These are phyloP conservation scores for Lichtheimia corymbifera DNA, from an alignment of 371 early-diverging fungal species.

Conservation along the genomic window DNA sequence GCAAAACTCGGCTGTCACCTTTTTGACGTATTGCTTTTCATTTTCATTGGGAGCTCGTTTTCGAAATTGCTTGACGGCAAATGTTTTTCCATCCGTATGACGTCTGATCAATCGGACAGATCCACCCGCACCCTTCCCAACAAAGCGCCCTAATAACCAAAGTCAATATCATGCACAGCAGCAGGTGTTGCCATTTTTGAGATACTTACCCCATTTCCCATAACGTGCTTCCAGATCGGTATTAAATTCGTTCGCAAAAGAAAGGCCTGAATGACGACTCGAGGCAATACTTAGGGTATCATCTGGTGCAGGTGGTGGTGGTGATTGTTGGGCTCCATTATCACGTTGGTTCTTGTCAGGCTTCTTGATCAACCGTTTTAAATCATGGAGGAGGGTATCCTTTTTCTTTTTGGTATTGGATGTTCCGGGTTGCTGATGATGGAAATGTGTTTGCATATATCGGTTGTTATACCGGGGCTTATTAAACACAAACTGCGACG, in stretches of 20 bases:
- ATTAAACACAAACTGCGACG: constrained; percentile 31
- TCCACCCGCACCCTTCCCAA: constrained; percentile 71
- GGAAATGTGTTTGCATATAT: constrained; percentile 32
- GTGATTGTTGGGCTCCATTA: not conserved
- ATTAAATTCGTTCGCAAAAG: constrained; percentile 30
- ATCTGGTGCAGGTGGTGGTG: constrained; percentile 1
- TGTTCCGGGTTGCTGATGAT: constrained; percentile 12
- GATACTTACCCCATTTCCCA: constrained; percentile 30
- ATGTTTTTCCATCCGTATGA: constrained; percentile 52
- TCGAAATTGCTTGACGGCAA: constrained; percentile 84
- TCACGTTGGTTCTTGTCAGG: not conserved
- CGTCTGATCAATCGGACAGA: constrained; percentile 58
- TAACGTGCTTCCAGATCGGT: constrained; percentile 26
- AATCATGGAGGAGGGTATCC: constrained; percentile 40
- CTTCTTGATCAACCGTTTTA: constrained; percentile 38
- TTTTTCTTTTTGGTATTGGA: constrained; percentile 13
- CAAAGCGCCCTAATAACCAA: constrained; percentile 19
- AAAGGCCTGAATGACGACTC: constrained; percentile 11
- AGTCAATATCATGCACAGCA: not conserved
- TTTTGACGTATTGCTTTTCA: constrained; percentile 77
- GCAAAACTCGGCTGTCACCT: constrained; percentile 82
- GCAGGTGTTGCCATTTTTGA: too few relatives aligned
- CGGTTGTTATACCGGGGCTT: constrained; percentile 27
- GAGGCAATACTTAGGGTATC: not conserved
- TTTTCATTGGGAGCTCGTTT: constrained; percentile 62